A percentile compares a stretch with the other conserved stretches of the same genome.
These are phyloP conservation scores for Annulohypoxylon nitens DNA, from an alignment of 495 filamentous ascomycete genomes.

Conservation along the genomic window DNA sequence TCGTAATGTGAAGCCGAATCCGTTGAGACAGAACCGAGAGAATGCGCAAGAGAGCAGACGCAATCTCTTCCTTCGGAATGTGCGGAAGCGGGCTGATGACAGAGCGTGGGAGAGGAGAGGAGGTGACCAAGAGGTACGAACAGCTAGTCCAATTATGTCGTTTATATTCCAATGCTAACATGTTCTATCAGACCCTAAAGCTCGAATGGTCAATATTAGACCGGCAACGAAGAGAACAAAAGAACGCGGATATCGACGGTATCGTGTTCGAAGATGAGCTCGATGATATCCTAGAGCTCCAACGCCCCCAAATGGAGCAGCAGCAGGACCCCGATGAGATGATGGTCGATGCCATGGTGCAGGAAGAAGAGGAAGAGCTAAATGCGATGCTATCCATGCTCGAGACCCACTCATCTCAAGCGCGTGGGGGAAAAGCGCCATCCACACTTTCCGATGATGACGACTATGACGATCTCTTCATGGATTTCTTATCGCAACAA, in stretches of 20 bases:
- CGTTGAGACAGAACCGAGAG: constrained; percentile 56
- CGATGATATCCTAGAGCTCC: constrained; percentile 58
- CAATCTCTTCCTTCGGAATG: constrained; percentile 79
- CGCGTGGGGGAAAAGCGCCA: constrained; percentile 30
- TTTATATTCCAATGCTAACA: constrained; percentile 30
- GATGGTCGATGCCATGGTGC: constrained; percentile 61
- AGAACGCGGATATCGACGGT: constrained; percentile 65
- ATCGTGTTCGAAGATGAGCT: constrained; percentile 59
- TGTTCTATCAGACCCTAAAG: constrained; percentile 59
- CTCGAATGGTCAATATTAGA: constrained; percentile 61
- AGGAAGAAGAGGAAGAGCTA: constrained; percentile 69
- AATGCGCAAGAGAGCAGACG: constrained; percentile 67
- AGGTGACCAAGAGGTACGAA: constrained; percentile 80
- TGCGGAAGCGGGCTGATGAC: constrained; percentile 78
- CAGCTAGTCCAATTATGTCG: background rate
- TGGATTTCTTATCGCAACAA: constrained; percentile 52
- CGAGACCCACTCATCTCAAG: constrained; percentile 34
- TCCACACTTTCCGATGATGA: constrained; percentile 64
- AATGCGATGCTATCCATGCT: constrained; percentile 66
- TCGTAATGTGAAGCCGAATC: constrained; percentile 54
- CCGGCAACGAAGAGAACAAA: constrained; percentile 58
- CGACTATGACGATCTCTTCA: constrained; percentile 68
- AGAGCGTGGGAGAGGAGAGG: constrained; percentile 73
- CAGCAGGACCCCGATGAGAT: constrained; percentile 57
- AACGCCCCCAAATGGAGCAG: constrained; percentile 42